Evolutionary conservation across 305 asterid species (phyloP).

Genomic region (Fraxinus ornus): DNA sequence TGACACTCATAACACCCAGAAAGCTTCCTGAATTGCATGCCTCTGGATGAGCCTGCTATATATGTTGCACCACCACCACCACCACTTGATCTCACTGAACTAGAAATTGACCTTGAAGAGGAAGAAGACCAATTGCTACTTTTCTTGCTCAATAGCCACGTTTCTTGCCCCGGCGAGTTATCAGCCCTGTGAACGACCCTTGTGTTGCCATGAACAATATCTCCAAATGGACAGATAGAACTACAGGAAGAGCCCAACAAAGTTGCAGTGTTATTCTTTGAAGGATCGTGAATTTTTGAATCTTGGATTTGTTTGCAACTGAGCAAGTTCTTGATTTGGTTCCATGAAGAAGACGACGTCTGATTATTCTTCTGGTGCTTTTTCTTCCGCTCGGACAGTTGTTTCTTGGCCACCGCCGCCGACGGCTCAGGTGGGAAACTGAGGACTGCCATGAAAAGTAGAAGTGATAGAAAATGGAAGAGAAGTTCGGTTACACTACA

Average conservation of each 20-base stretch:
- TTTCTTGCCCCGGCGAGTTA: constrained; percentile 65
- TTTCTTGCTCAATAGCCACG: constrained; percentile 51
- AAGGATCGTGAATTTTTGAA: constrained; percentile 66
- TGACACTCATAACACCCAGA: constrained; percentile 93
- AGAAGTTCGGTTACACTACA: constrained; percentile 28
- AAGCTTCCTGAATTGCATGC: constrained; percentile 75
- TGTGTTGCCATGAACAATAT: constrained; percentile 54
- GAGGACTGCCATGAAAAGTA: constrained; percentile 60
- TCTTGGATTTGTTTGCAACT: constrained; percentile 68
- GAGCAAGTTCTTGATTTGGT: constrained; percentile 71
- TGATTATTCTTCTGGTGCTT: constrained; percentile 31
- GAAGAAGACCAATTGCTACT: constrained; percentile 38
- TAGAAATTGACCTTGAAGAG: constrained; percentile 36
- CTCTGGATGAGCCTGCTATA: constrained; percentile 41
- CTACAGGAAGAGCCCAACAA: constrained; percentile 43
- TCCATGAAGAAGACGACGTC: constrained; percentile 63
- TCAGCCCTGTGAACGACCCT: constrained; percentile 77
- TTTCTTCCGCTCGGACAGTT: constrained; percentile 41
- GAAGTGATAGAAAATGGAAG: constrained; percentile 39
- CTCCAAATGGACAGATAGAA: constrained; percentile 60
- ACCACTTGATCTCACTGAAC: constrained; percentile 33
- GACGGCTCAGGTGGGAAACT: constrained; percentile 41
- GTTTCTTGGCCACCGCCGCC: constrained; percentile 23
- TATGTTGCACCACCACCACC: constrained; percentile 15
- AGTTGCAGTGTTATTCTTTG: constrained; percentile 22